These are phyloP conservation scores for Piedraia hortae DNA, from an alignment of 2,329 filamentous ascomycete species.

Conservation along the genomic window DNA sequence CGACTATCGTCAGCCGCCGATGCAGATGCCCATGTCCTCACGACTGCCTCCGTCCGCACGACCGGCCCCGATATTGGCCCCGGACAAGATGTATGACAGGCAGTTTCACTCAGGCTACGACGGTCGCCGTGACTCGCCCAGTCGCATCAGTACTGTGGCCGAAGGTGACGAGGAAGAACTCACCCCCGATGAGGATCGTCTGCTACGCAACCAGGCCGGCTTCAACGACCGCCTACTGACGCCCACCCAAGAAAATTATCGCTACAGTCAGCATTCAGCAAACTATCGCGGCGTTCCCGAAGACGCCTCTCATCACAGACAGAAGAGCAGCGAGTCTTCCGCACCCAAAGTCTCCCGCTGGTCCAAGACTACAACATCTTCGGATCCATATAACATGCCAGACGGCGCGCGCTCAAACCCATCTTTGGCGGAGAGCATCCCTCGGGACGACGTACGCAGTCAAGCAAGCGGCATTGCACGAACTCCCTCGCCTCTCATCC, in stretches of 20 bases:
- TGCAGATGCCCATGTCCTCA: too few relatives aligned
- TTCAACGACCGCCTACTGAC: conserved; percentile 33
- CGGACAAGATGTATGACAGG: conserved; percentile 8
- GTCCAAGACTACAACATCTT: conserved; percentile 89
- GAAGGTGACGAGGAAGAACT: conserved; percentile 42
- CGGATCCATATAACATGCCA: conserved; percentile 36
- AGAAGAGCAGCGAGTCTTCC: conserved; percentile 63
- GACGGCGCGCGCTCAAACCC: conserved; percentile 10
- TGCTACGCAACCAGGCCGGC: conserved; percentile 27
- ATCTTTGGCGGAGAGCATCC: conserved; percentile 17
- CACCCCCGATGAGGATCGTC: conserved; percentile 18
- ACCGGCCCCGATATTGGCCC: conserved; percentile 31
- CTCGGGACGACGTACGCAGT: conserved; percentile 27
- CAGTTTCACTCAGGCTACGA: conserved; percentile 23
- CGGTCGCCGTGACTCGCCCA: conserved; percentile 31
- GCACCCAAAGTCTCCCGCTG: conserved; percentile 77
- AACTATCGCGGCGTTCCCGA: conserved; percentile 28
- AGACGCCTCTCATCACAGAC: conserved; percentile 50
- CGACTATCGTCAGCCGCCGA: too few relatives aligned
- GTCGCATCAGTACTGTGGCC: conserved; percentile 71
- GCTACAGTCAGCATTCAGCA: conserved; percentile 22
- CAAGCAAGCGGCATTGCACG: conserved; percentile 12
- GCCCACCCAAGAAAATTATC: conserved; percentile 26
- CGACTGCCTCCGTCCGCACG: too few relatives aligned
- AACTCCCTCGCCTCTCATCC: conserved; percentile 25